Evolutionary conservation across 805 yeast species (phyloP).

Genomic region (Starmera quercuum): DNA sequence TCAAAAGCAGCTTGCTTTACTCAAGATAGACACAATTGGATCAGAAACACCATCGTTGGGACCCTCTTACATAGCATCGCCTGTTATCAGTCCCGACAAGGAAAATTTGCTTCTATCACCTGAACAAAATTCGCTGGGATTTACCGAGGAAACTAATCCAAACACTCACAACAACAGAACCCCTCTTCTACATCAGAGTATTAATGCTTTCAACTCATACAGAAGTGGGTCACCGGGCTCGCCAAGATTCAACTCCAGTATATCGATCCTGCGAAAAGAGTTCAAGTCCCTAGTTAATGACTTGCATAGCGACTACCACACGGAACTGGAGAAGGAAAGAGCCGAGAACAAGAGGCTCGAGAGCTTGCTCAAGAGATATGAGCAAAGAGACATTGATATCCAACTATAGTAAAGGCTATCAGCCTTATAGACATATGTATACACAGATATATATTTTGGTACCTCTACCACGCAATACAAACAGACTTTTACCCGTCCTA

Average conservation of each 20-base stretch:
- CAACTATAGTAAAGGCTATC: too few relatives aligned
- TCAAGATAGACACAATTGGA: constrained; percentile 23
- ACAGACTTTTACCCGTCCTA: neutral
- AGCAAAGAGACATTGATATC: too few relatives aligned
- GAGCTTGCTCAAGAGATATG: constrained; percentile 27
- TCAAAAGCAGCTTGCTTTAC: constrained; percentile 34
- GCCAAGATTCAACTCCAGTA: constrained; percentile 27
- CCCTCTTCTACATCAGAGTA: constrained; percentile 12
- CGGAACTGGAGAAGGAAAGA: constrained; percentile 49
- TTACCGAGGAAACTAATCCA: constrained; percentile 21
- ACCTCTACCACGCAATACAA: too few relatives aligned
- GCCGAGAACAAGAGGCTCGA: constrained; percentile 40
- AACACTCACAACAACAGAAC: constrained; percentile 20
- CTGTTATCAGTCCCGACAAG: neutral
- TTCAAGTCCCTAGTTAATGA: constrained; percentile 58
- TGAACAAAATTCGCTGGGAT: constrained; percentile 14
- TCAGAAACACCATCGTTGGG: constrained; percentile 6
- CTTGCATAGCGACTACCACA: constrained; percentile 54
- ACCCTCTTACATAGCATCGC: neutral
- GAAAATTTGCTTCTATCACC: neutral
- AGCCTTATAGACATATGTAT: too few relatives aligned
- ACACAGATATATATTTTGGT: too few relatives aligned
- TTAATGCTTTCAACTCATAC: constrained; percentile 6
- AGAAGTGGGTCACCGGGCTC: constrained; percentile 11
- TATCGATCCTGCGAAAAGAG: constrained; percentile 56